Percentiles rank a stretch among this genome's conserved stretches.
Conservation (phyloP, 352 stramenopile genomes). For the Thraustochytrium striatum region DNA sequence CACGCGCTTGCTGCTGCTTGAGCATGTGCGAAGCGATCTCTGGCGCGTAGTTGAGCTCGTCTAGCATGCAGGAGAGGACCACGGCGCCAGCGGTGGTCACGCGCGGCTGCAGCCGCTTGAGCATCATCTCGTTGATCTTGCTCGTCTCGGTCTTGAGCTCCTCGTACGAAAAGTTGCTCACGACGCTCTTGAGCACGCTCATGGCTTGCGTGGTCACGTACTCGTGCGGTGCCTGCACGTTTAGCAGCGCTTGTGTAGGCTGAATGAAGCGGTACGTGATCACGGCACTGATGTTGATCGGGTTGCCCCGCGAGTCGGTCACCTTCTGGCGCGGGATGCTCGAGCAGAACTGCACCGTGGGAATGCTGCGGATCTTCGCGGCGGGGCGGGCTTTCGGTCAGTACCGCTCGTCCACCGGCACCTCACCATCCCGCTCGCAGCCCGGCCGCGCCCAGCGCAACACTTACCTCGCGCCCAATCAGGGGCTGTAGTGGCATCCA, state of each 20-base stretch:
- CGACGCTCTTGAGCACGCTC: neutral
- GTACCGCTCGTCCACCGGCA: constrained; percentile 16
- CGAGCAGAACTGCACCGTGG: neutral
- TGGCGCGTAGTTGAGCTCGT: constrained; percentile 21
- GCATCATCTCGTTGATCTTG: neutral
- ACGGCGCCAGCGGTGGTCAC: neutral
- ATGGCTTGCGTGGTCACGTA: neutral
- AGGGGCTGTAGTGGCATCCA: neutral
- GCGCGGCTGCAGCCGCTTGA: neutral
- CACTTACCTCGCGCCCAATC: neutral
- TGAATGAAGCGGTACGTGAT: neutral
- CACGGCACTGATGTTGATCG: neutral
- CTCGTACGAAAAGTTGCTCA: neutral
- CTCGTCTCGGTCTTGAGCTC: neutral
- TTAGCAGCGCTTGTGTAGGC: neutral
- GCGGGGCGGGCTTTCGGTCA: no score
- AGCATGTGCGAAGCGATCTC: constrained; percentile 26
- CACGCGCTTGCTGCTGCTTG: constrained; percentile 6
- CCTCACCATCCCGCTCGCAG: no score
- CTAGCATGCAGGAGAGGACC: neutral
- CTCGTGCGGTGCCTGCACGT: neutral
- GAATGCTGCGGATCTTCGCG: neutral
- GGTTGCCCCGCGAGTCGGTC: neutral
- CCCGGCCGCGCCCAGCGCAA: no score
- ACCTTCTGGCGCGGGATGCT: neutral